Evolutionary conservation across 2,329 filamentous ascomycete genomes (phyloP).

Genomic region (Penicillium fuscoglaucum): DNA sequence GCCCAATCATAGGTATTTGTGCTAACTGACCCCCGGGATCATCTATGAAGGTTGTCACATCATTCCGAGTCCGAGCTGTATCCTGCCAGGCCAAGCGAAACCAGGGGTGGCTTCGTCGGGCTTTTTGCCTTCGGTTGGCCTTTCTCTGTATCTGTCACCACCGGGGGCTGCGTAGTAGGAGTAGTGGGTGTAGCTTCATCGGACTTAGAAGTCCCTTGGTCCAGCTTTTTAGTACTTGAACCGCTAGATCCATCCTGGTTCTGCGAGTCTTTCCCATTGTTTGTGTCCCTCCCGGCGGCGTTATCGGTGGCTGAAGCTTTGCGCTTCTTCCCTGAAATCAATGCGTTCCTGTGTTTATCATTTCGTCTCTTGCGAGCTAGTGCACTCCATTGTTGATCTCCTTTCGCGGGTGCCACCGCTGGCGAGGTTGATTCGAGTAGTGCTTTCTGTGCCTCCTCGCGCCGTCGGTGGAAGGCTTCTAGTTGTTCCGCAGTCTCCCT

Average conservation of each 20-base stretch:
- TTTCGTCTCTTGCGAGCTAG: slow-evolving; percentile 56
- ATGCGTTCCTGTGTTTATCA: slow-evolving; percentile 45
- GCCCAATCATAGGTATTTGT: neutral
- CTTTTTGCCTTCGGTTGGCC: neutral
- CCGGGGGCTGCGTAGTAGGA: neutral
- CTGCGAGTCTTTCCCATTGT: slow-evolving; percentile 7
- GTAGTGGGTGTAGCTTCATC: neutral
- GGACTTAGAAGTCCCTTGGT: neutral
- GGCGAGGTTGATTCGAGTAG: slow-evolving; percentile 41
- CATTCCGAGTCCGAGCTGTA: slow-evolving; percentile 10
- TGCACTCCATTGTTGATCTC: slow-evolving; percentile 52
- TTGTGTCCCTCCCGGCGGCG: slow-evolving; percentile 2
- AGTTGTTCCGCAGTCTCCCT: slow-evolving; percentile 61
- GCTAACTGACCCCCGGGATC: neutral
- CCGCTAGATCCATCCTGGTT: slow-evolving; percentile 13
- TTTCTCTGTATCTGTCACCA: neutral
- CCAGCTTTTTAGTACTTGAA: neutral
- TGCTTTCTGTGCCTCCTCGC: slow-evolving; percentile 59
- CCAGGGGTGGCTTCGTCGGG: neutral
- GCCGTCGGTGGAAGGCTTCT: slow-evolving; percentile 59
- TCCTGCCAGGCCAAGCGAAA: slow-evolving; percentile 7
- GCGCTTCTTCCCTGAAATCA: slow-evolving; percentile 45
- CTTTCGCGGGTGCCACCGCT: slow-evolving; percentile 36
- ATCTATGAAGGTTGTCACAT: neutral
- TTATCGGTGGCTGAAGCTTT: slow-evolving; percentile 39